A percentile compares a stretch with the other conserved stretches of the same genome.
These are phyloP conservation scores for Teunomyces atbi DNA, from an alignment of 805 yeast species.

Conservation along the genomic window DNA sequence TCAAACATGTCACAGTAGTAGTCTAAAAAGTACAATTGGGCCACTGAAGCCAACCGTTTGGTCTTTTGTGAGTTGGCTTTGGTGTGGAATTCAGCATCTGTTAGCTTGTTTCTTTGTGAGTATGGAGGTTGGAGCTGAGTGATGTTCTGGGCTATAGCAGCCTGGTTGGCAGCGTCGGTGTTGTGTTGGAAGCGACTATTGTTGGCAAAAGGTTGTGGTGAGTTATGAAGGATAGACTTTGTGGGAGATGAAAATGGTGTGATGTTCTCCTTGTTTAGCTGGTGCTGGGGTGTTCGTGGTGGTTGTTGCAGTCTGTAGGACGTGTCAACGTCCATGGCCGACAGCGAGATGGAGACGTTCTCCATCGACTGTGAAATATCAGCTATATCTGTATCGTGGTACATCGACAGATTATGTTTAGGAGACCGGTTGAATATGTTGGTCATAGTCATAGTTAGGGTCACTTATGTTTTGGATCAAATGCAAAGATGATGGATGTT, in stretches of 20 bases:
- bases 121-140: conserved; percentile 31
- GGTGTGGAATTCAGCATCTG: conserved; percentile 47
- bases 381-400: conserved; percentile 23
- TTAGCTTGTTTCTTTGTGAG: conserved; percentile 15
- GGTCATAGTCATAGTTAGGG: conserved; percentile 10
- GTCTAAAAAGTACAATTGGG: conserved; percentile 91
- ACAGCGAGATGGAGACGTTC: conserved; percentile 34
- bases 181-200: conserved; percentile 6
- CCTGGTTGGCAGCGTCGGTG: conserved; percentile 11
- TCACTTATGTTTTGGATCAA: not conserved
- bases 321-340: conserved; percentile 37
- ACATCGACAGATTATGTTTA: conserved; percentile 14
- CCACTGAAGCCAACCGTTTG: conserved; percentile 81
- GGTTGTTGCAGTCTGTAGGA: conserved; percentile 19
- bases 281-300: conserved; percentile 14
- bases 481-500: not conserved
- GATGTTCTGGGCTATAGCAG: conserved; percentile 26
- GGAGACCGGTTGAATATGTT: conserved; percentile 19
- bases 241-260: conserved; percentile 36
- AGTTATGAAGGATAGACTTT: conserved; percentile 34
- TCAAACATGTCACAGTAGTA: conserved; percentile 95
- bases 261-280: conserved; percentile 36
- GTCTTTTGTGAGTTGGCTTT: conserved; percentile 73
- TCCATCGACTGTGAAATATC: conserved; percentile 44
- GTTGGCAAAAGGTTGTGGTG: conserved; percentile 19